Base-by-base conservation (phyloP, 495 filamentous ascomycete genomes). In the Talaromyces thailandensis region DNA sequence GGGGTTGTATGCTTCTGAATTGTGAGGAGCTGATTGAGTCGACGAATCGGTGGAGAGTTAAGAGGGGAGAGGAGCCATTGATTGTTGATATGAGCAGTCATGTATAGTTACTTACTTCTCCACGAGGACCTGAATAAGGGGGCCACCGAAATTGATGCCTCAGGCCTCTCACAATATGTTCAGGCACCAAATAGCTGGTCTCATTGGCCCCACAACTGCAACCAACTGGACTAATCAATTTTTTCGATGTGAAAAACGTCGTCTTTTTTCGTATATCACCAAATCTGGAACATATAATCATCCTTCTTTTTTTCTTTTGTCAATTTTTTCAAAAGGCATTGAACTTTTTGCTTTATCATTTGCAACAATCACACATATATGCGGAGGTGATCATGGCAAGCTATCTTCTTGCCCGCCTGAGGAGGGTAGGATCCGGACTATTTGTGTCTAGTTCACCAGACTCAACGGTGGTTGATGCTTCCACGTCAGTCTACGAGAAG, bases 21-120 rank as follows among this genome's bases (percentile, higher is more conserved):
- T 64, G 70, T n/a, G 64, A 65, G 59, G 72, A 67, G 57, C 32
- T 66, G 56, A 65, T 79, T 40, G 67, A 74, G 61, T 68, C 70
- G 63, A 79, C 75, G 26, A 76, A 79, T 70, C 63, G 67, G 28
- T 79, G 75, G 76, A 66, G 75, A 65, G 64, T 43, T 18, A 59
- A 66, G 67, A 75, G 74, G 65, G 69, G 35, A 40, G 75, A 51
- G 23, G 48, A 51, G 48, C 48, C 48, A 2, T 25, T 51, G n/a
- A 18, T 14, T 51, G n/a, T 51, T 51, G 14, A 40, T 40, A 14
- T 40, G 35, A 40, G 35, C 11, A 40, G 35, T 16, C 35, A 14
- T 16, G 6, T 16, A 6, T 40, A 16, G 35, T 37, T 14, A 2
- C 1, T 37, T 14, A 2, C 1, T 16, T 16, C 14, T 16, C 16